A percentile compares a stretch with the other conserved stretches of the same genome.
These are phyloP conservation scores for Pyricularia sp. DNA, from an alignment of 2,329 filamentous ascomycete species.

Conservation along the genomic window DNA sequence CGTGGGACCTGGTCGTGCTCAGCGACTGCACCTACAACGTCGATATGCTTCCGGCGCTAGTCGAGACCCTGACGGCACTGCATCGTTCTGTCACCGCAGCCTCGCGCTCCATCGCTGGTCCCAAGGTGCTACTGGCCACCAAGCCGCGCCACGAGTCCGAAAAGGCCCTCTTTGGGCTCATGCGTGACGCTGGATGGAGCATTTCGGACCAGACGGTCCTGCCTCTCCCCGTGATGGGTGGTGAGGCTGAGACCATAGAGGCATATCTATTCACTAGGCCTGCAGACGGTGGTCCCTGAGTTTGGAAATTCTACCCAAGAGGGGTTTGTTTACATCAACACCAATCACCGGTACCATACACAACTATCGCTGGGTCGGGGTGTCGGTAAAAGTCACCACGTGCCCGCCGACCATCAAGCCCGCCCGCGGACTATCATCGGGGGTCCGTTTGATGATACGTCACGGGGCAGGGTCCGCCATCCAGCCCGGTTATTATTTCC, in stretches of 20 bases:
- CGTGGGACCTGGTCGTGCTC: slow-evolving; percentile 45
- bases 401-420: background rate
- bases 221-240: slow-evolving; percentile 34
- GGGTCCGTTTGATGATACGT: background rate
- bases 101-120: slow-evolving; percentile 5
- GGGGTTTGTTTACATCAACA: background rate
- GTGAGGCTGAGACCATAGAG: slow-evolving; percentile 36
- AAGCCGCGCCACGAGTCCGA: slow-evolving; percentile 49
- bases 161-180: slow-evolving; percentile 34
- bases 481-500: background rate
- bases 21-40: slow-evolving; percentile 56
- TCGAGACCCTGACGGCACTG: slow-evolving; percentile 41
- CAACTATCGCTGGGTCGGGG: background rate
- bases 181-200: slow-evolving; percentile 35
- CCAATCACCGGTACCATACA: background rate
- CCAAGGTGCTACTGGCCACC: slow-evolving; percentile 38
- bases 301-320: background rate
- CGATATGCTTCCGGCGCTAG: slow-evolving; percentile 43
- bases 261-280: slow-evolving; percentile 40
- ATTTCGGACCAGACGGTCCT: slow-evolving; percentile 30
- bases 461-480: background rate
- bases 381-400: background rate
- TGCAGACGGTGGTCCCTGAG: background rate
- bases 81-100: slow-evolving; percentile 20
- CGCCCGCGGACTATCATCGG: background rate